These are phyloP conservation scores for Fusarium sp. DNA, from an alignment of 2,329 filamentous ascomycete genomes.

Conservation along the genomic window DNA sequence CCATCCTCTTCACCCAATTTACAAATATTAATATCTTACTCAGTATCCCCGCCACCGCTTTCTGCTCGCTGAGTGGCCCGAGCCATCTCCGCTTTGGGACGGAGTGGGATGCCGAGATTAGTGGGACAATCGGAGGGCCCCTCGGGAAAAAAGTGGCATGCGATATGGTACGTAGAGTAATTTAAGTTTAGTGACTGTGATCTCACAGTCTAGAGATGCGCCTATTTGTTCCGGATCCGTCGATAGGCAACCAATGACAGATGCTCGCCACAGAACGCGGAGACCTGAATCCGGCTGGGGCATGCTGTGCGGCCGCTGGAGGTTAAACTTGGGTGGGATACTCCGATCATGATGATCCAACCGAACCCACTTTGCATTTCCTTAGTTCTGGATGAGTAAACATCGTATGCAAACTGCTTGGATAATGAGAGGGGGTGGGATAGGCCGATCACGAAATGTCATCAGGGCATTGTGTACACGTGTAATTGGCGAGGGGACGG, in stretches of 20 bases:
- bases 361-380: background rate
- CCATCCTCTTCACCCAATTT: background rate
- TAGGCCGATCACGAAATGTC: constrained; percentile 7
- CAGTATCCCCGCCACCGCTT: background rate
- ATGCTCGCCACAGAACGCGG: background rate
- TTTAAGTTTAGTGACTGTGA: background rate
- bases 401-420: background rate
- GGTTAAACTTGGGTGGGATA: background rate
- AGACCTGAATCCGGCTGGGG: background rate
- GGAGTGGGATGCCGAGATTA: background rate
- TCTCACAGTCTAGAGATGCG: background rate
- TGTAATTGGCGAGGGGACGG: background rate
- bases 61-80: background rate
- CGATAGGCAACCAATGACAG: background rate
- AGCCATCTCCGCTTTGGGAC: background rate
- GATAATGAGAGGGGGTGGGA: constrained; percentile 6
- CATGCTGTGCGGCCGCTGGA: background rate
- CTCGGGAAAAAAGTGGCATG: background rate
- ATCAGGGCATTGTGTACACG: background rate
- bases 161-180: background rate
- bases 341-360: background rate
- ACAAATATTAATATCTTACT: background rate
- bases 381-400: background rate
- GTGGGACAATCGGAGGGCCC: background rate
- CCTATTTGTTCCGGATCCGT: background rate